Conservation (phyloP, 2,329 filamentous ascomycete genomes). For the Aspergillus latus region DNA sequence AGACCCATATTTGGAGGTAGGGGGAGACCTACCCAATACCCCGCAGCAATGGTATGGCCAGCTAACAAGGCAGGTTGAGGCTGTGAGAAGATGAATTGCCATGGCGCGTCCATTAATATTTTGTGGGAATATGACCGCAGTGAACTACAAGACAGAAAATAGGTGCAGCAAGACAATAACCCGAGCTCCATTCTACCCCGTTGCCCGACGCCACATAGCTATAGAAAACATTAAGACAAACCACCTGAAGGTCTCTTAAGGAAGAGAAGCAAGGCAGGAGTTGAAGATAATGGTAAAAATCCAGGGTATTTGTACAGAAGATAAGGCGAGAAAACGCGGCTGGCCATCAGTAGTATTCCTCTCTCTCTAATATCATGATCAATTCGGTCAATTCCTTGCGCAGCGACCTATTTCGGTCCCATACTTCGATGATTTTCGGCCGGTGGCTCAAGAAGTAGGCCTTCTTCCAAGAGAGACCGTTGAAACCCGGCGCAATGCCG, state of each 20-base stretch:
- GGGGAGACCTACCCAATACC: too few species aligned
- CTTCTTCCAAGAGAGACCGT: constrained; percentile 40
- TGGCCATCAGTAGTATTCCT: constrained; percentile 33
- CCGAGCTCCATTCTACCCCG: constrained; percentile 21
- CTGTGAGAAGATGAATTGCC: too few species aligned
- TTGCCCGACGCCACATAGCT: constrained; percentile 21
- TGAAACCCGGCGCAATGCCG: constrained; percentile 29
- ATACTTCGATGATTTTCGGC: constrained; percentile 39
- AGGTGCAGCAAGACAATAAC: constrained; percentile 7
- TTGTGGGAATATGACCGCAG: not conserved
- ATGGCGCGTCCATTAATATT: too few species aligned
- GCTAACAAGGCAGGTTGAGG: too few species aligned
- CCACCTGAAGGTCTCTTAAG: not conserved
- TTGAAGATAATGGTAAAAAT: constrained; percentile 12
- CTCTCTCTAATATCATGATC: constrained; percentile 43
- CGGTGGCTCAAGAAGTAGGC: constrained; percentile 42
- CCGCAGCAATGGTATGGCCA: too few species aligned
- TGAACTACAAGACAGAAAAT: constrained; percentile 9
- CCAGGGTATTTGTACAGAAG: constrained; percentile 24
- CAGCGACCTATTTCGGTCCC: constrained; percentile 43
- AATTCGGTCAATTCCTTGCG: constrained; percentile 45
- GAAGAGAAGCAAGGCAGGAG: constrained; percentile 8
- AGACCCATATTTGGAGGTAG: not conserved
- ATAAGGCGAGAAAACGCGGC: constrained; percentile 6
- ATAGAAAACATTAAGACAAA: not conserved